A percentile compares a stretch with the other conserved stretches of the same genome.
phyloP scores from a whole-genome alignment of 441 rosid species.

The Arabidopsis lyrata region DNA sequence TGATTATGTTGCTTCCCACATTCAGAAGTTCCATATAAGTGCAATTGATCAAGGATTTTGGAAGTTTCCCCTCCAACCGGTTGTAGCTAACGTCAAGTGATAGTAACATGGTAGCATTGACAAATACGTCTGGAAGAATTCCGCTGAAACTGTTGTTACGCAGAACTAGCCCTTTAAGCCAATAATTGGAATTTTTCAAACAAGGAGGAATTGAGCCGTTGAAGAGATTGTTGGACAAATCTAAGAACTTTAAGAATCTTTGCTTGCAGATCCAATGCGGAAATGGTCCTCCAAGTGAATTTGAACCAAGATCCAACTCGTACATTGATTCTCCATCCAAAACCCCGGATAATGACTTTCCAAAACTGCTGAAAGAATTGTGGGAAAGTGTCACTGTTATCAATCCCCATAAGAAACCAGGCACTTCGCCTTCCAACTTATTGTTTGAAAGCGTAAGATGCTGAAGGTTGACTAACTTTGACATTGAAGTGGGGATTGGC shows the following conservation, averaged over 20 bases:
- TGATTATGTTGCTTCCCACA: background rate
- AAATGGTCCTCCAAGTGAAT: background rate
- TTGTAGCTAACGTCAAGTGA: background rate
- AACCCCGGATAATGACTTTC: too few relatives aligned
- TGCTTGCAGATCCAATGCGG: background rate
- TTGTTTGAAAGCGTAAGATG: background rate
- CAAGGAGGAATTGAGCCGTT: background rate
- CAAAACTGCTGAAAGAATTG: slow-evolving; percentile 1
- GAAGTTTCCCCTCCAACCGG: background rate
- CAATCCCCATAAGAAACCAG: background rate
- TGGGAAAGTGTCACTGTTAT: background rate
- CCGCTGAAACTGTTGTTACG: slow-evolving; percentile 1
- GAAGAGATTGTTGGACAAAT: background rate
- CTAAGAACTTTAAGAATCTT: background rate
- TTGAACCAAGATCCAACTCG: background rate
- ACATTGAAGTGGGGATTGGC: background rate
- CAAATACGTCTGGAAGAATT: background rate
- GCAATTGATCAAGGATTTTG: background rate
- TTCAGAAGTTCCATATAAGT: background rate
- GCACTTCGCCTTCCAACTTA: background rate
- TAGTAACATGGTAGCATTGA: background rate
- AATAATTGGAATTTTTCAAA: background rate
- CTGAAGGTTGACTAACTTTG: slow-evolving; percentile 3
- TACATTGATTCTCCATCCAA: background rate
- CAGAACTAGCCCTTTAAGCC: background rate